Conservation (phyloP, 2,329 filamentous ascomycete genomes). For the Colletotrichum camelliae region DNA sequence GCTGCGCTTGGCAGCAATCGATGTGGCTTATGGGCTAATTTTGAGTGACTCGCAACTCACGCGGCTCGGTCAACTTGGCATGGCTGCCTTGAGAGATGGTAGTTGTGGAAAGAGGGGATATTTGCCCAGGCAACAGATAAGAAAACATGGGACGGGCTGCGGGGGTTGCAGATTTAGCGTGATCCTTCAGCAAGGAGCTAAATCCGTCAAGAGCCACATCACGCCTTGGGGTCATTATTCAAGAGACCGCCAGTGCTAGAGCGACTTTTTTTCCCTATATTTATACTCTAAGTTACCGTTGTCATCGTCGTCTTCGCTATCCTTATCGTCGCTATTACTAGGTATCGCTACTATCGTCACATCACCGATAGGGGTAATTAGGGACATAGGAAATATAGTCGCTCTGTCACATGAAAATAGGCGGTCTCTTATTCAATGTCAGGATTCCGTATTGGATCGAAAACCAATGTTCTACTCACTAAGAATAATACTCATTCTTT, state of each 20-base stretch:
- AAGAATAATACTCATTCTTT: neutral
- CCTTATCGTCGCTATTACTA: too few relatives aligned
- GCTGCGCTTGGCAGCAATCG: neutral
- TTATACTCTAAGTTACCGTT: too few relatives aligned
- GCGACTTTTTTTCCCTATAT: too few relatives aligned
- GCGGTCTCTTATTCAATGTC: neutral
- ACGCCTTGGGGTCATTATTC: too few relatives aligned
- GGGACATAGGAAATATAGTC: too few relatives aligned
- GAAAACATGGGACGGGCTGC: neutral
- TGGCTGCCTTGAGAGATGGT: neutral
- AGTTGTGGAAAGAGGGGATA: neutral
- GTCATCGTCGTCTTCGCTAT: too few relatives aligned
- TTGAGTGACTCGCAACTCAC: neutral
- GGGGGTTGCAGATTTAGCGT: neutral
- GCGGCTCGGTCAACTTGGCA: neutral
- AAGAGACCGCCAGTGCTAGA: too few relatives aligned
- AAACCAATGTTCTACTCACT: neutral
- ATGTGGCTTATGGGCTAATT: neutral
- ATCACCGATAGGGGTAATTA: too few relatives aligned
- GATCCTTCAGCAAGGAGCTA: neutral
- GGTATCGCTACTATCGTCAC: too few relatives aligned
- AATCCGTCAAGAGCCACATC: neutral
- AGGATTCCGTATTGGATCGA: neutral
- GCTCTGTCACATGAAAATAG: too few relatives aligned
- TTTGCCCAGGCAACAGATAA: neutral